Base-by-base conservation (phyloP, 768 basidiomycete genomes). In the Tylopilus sp. region DNA sequence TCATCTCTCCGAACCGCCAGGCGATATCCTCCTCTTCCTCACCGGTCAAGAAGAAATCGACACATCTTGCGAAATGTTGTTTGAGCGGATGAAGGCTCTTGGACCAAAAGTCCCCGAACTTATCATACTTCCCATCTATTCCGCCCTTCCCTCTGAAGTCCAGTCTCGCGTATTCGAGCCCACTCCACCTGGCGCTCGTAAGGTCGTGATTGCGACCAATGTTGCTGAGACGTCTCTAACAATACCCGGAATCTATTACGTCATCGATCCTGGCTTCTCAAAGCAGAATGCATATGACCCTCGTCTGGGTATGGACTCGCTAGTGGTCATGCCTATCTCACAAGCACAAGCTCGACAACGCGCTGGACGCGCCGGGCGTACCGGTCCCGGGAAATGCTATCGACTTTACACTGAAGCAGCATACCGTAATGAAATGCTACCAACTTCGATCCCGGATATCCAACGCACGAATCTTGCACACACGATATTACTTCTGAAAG, bases 241-340 rank as follows among this genome's bases (percentile, higher is more conserved):
- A 9, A 99, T 98, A 63, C 93, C 94, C 30, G 97, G 95, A 28
- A 97, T 99, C 67, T 98, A 98, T 77, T 99, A 98, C 62, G 96
- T 99, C 61, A 87, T 99, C 56, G 97, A 99, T 66, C 96, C 97
- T 2, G 97, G 97, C 13, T 98, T 99, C 74, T 87, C 93, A 31
- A 99, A 99, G 71, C 97, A 99, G 71, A 98, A 98, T 65, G 96
- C 95, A 1, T 99, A 97, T 67, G 97, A 99, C 67, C 94, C 97
- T 19, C 81, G 92, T 48, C 75, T 98, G 56, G 97, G 95, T 59
- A 98, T 99, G 97, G 97, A 99, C 74, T 98, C 95, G 13, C 81
- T 99, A 50, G 89, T 98, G 48, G 96, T 98, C 29, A 98, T 95
- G 82, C 97, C 97, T 41, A 98, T 98, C 63, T 98, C 96, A 17